These are phyloP conservation scores for Recurvomyces mirabilis DNA, from an alignment of 495 filamentous ascomycete species.

Conservation along the genomic window DNA sequence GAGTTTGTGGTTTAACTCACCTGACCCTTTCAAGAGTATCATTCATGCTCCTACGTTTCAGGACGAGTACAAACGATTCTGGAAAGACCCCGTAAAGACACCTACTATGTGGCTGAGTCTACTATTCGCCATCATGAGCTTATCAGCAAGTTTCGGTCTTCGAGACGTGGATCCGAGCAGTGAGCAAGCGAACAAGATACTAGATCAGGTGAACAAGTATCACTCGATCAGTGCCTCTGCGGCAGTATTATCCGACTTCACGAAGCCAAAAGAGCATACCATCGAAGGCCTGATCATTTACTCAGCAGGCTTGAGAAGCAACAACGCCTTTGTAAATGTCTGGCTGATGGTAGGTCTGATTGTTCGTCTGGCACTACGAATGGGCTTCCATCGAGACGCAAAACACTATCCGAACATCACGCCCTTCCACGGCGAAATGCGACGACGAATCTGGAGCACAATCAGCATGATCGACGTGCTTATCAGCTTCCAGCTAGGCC, in stretches of 20 bases:
- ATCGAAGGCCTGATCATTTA: slow-evolving; percentile 29
- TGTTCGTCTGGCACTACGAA: slow-evolving; percentile 26
- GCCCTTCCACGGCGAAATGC: slow-evolving; percentile 30
- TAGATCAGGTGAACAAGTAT: slow-evolving; percentile 22
- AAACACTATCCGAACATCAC: slow-evolving; percentile 27
- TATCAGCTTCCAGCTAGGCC: slow-evolving; percentile 27
- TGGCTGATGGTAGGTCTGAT: slow-evolving; percentile 29
- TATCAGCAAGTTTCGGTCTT: slow-evolving; percentile 21
- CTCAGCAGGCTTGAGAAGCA: slow-evolving; percentile 22
- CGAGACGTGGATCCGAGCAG: slow-evolving; percentile 7
- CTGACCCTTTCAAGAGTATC: slow-evolving; percentile 19
- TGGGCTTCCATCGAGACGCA: slow-evolving; percentile 32
- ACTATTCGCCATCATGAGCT: slow-evolving; percentile 26
- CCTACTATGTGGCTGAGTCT: slow-evolving; percentile 30
- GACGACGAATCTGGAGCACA: slow-evolving; percentile 25
- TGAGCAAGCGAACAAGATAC: slow-evolving; percentile 9
- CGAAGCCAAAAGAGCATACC: slow-evolving; percentile 26
- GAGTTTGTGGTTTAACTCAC: slow-evolving; percentile 30
- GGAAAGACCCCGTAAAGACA: slow-evolving; percentile 23
- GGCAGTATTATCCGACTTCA: slow-evolving; percentile 26
- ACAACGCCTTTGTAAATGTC: slow-evolving; percentile 25
- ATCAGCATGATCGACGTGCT: slow-evolving; percentile 29
- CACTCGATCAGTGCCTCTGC: slow-evolving; percentile 27
- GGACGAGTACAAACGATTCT: slow-evolving; percentile 32
- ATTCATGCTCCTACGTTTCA: slow-evolving; percentile 31